Base-by-base conservation (phyloP, 2,329 filamentous ascomycete species). In the Talaromyces sp. region DNA sequence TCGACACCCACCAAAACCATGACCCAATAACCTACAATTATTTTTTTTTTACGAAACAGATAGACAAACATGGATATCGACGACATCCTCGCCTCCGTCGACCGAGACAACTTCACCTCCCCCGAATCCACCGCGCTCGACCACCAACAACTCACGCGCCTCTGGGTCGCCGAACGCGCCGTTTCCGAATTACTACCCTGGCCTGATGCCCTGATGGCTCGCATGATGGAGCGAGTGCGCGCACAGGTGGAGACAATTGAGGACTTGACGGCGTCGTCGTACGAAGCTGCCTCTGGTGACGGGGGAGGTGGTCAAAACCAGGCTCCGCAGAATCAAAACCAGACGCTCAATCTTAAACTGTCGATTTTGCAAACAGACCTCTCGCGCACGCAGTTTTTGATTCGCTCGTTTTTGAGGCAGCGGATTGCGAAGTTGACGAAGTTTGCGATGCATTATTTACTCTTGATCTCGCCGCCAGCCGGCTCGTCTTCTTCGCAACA, bases 341-440 rank as follows among this genome's bases (percentile, higher is more conserved):
- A 92, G 53, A 92, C 90, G 74, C 88, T 90, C 65, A 97, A 96
- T 73, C 96, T 99, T 74, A 86, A 87, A 63, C 87, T 97, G 70
- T 96, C 97, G 54, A 89, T 99, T 63, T 87, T 97, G 58, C 94
- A 99, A 79, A 97, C 95, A 7, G 94, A 99, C 77, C 84, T 99
- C 58, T 92, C 97, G 74, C 83, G 94, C 52, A 95, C 90, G 77
- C 96, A 96, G 77, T 99, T 92, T 70, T 82, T 99, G 24, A 84
- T 97, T 19, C 84, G 94, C 62, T 89, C 89, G 65, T 88, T 93
- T 65, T 76, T 99, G 59, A 84, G 95, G 57, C 87, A 90, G 10
- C 83, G 94, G n/a, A 87, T 97, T 60, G 86, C 90, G 58, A 97
- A 99, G 83, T 69, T 80, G 60, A 75, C 76, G 31, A 74, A 74